Evolutionary conservation across 176 grass and related monocot species (phyloP).

Genomic region (Oryza longistaminata): DNA sequence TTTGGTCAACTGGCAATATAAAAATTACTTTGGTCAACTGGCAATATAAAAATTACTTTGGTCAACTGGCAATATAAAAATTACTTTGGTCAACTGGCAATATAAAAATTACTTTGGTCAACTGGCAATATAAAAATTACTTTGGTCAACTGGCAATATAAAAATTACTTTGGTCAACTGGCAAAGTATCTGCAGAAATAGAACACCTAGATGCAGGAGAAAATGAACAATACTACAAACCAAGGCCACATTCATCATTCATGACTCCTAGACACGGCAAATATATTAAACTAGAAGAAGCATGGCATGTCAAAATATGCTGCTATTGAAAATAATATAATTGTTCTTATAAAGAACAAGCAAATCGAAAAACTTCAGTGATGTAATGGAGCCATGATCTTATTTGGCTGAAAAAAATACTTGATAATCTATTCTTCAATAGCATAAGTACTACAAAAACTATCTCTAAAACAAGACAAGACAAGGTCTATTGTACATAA

Average conservation of each 20-base stretch:
- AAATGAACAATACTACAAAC: constrained; percentile 8
- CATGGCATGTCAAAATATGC: background rate
- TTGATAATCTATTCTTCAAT: background rate
- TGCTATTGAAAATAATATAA: background rate
- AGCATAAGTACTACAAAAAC: background rate
- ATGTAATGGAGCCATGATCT: background rate
- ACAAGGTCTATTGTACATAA: background rate
- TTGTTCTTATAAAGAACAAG: background rate
- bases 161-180: background rate
- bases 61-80: constrained; percentile 1
- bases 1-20: background rate
- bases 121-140: constrained; percentile 5
- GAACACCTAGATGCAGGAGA: background rate
- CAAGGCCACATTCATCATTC: background rate
- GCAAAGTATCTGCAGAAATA: background rate
- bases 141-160: background rate
- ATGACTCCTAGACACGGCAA: background rate
- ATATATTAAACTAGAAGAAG: constrained; percentile 12
- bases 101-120: background rate
- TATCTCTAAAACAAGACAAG: background rate
- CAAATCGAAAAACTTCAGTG: background rate
- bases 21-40: background rate
- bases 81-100: background rate
- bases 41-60: background rate
- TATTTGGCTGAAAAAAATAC: background rate